These are phyloP conservation scores for Noccaea caerulescens DNA, from an alignment of 345 rosid species.

Conservation along the genomic window DNA sequence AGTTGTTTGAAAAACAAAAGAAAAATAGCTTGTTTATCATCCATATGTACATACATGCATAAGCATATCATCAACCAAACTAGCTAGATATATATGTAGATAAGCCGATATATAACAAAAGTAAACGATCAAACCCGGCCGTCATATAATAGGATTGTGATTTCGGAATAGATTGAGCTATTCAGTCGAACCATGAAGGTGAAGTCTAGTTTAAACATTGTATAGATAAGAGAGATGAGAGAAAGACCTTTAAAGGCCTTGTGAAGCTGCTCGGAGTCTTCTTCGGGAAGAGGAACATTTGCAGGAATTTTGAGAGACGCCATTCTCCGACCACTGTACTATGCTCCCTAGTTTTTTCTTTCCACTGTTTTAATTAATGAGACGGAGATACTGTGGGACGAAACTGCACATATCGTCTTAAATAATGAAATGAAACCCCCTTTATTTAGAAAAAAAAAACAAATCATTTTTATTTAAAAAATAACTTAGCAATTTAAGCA, in stretches of 20 bases:
- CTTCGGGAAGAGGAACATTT: conserved; percentile 68
- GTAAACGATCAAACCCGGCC: neutral
- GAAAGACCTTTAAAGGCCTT: conserved; percentile 74
- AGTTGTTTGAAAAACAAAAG: no score
- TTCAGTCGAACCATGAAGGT: neutral
- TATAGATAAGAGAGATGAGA: conserved; percentile 10
- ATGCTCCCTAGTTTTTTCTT: neutral
- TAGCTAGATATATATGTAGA: conserved; percentile 30
- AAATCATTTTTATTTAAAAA: no score
- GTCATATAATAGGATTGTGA: neutral
- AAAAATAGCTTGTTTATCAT: no score
- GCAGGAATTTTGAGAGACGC: conserved; percentile 71
- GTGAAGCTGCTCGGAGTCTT: conserved; percentile 86
- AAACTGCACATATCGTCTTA: conserved; percentile 24
- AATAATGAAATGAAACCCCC: conserved; percentile 1
- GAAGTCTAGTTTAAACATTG: conserved; percentile 13
- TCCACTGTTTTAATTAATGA: conserved; percentile 14
- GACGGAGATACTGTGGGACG: conserved; percentile 17
- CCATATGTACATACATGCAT: no score
- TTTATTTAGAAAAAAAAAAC: neutral
- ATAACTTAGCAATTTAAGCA: no score
- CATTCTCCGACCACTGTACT: conserved; percentile 49
- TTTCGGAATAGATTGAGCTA: conserved; percentile 4
- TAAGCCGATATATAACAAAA: neutral
- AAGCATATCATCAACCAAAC: neutral